Percentiles rank a stretch among this genome's conserved stretches.
Evolutionary conservation across 306 rosid species (phyloP).

Genomic region (Corylus americana): DNA sequence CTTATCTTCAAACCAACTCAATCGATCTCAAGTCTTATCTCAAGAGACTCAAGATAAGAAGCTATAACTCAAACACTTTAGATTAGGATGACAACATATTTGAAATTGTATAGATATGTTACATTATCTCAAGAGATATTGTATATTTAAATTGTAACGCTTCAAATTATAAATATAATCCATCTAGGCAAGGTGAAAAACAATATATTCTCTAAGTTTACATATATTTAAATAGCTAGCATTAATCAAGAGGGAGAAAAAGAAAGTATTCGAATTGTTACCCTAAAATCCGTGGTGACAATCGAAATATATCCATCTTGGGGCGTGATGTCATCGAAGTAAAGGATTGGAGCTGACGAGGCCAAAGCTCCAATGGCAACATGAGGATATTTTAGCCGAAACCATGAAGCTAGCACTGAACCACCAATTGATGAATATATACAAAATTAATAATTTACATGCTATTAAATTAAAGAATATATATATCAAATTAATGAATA

Average conservation of each 20-base stretch:
- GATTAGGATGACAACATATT: too few species aligned
- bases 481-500: background rate
- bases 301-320: constrained; percentile 21
- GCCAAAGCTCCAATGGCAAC: constrained; percentile 48
- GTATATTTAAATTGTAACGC: too few species aligned
- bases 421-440: background rate
- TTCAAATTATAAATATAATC: too few species aligned
- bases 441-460: background rate
- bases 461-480: background rate
- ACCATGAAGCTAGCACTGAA: constrained; percentile 55
- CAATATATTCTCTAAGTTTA: too few species aligned
- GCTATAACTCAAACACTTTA: too few species aligned
- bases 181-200: too few species aligned
- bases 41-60: too few species aligned
- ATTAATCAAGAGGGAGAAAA: background rate
- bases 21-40: too few species aligned
- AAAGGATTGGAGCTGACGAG: constrained; percentile 52
- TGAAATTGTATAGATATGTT: too few species aligned
- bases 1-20: too few species aligned
- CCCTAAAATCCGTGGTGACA: constrained; percentile 39
- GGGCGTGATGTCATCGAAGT: constrained; percentile 43
- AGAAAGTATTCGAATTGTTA: background rate
- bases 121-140: too few species aligned
- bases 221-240: too few species aligned
- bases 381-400: constrained; percentile 55